Conservation (phyloP, 2,329 filamentous ascomycete genomes). For the Pezicula neosporulosa region DNA sequence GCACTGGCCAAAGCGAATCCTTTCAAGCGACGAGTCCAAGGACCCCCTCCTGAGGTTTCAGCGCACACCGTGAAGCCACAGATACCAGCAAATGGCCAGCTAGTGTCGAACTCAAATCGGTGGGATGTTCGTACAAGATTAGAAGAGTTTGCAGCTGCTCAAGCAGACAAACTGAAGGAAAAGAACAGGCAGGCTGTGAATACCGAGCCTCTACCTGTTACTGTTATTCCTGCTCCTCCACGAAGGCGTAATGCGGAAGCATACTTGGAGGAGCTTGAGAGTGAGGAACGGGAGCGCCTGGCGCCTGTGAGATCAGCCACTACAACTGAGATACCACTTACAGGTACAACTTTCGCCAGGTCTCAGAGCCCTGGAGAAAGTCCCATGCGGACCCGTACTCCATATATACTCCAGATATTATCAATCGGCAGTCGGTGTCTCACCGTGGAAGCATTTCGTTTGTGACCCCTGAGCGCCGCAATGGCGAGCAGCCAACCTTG, state of each 20-base stretch:
- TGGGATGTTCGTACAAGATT: conserved; percentile 57
- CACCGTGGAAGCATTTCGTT: conserved; percentile 25
- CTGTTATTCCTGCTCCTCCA: conserved; percentile 58
- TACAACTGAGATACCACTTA: background rate
- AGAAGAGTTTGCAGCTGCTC: conserved; percentile 58
- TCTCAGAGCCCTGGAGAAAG: background rate
- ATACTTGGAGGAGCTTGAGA: conserved; percentile 45
- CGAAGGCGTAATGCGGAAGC: conserved; percentile 55
- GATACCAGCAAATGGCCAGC: conserved; percentile 13
- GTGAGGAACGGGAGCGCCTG: conserved; percentile 7
- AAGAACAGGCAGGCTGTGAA: conserved; percentile 50
- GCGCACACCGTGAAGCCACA: conserved; percentile 18
- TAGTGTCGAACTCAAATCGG: conserved; percentile 21
- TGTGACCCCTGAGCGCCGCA: conserved; percentile 12
- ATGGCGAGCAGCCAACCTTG: conserved; percentile 10
- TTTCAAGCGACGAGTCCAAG: conserved; percentile 21
- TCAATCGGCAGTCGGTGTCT: conserved; percentile 18
- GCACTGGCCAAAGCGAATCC: conserved; percentile 22
- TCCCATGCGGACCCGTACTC: conserved; percentile 13
- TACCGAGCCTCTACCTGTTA: conserved; percentile 53
- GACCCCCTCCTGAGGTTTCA: conserved; percentile 27
- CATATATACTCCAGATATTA: conserved; percentile 24
- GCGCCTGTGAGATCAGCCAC: conserved; percentile 4
- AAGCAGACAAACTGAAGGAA: conserved; percentile 58
- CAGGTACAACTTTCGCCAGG: background rate